A percentile compares a stretch with the other conserved stretches of the same genome.
Conservation (phyloP, 2,329 filamentous ascomycete genomes). For the Rugonectria rugulosa region DNA sequence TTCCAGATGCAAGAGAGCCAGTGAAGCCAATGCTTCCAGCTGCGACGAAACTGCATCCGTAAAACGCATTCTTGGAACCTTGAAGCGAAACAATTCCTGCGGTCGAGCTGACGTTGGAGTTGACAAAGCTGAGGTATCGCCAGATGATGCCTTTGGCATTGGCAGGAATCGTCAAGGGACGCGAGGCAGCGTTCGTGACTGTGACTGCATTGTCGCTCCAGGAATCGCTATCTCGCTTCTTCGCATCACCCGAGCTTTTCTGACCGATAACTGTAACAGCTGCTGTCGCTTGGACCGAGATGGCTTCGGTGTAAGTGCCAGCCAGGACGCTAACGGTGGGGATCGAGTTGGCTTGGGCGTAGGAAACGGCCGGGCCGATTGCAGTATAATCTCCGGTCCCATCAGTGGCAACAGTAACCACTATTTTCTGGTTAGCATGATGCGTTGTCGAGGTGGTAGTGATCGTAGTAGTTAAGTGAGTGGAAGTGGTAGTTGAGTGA, state of each 20-base stretch:
- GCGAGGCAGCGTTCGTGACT: constrained; percentile 17
- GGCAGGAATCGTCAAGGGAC: constrained; percentile 18
- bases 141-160: constrained; percentile 21
- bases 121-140: constrained; percentile 32
- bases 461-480: not conserved
- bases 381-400: constrained; percentile 53
- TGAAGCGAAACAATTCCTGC: constrained; percentile 20
- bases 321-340: constrained; percentile 53
- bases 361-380: constrained; percentile 52
- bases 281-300: constrained; percentile 49
- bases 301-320: constrained; percentile 53
- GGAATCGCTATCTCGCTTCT: constrained; percentile 27
- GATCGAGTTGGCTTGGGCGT: constrained; percentile 48
- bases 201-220: constrained; percentile 20
- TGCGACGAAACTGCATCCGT: constrained; percentile 52
- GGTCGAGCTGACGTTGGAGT: constrained; percentile 3
- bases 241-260: constrained; percentile 42
- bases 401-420: constrained; percentile 53
- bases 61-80: constrained; percentile 37
- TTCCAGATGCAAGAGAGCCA: constrained; percentile 41
- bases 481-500: not conserved
- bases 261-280: constrained; percentile 52
- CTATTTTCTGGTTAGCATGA: constrained; percentile 31
- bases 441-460: constrained; percentile 16
- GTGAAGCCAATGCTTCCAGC: constrained; percentile 42